Evolutionary conservation across 345 rosid genomes (phyloP).

Genomic region (Geranium rotundifolium): DNA sequence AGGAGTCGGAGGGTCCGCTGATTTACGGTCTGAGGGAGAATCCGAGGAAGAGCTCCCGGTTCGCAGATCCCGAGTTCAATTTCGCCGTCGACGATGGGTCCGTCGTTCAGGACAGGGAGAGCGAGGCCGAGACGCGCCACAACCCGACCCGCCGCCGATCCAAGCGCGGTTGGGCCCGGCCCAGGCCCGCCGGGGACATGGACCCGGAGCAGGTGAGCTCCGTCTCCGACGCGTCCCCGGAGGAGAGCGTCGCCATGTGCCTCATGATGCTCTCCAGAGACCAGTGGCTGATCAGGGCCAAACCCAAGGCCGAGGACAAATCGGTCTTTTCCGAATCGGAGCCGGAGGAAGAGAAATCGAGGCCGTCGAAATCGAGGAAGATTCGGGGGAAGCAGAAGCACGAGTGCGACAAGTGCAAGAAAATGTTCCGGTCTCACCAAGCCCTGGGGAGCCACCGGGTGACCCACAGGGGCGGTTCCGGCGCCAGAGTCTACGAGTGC

Average conservation of each 20-base stretch:
- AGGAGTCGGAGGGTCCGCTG: slow-evolving; percentile 20
- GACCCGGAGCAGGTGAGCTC: slow-evolving; percentile 63
- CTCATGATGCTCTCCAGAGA: slow-evolving; percentile 94
- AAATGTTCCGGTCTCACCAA: slow-evolving; percentile 40
- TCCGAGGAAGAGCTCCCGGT: slow-evolving; percentile 52
- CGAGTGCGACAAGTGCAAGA: slow-evolving; percentile 49
- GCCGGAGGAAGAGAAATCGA: slow-evolving; percentile 20
- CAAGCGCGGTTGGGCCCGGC: slow-evolving; percentile 19
- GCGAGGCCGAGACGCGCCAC: slow-evolving; percentile 66
- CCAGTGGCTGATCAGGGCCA: slow-evolving; percentile 34
- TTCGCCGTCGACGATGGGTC: slow-evolving; percentile 32
- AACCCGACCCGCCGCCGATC: slow-evolving; percentile 55
- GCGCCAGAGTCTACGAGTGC: slow-evolving; percentile 31
- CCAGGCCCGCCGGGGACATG: not conserved
- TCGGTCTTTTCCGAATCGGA: no score
- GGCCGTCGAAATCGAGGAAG: slow-evolving; percentile 16
- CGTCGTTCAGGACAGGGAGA: slow-evolving; percentile 46
- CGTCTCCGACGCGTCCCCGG: slow-evolving; percentile 56
- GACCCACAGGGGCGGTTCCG: slow-evolving; percentile 9
- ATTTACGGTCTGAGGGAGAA: slow-evolving; percentile 55
- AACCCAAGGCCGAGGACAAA: slow-evolving; percentile 10
- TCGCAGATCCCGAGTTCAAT: slow-evolving; percentile 62
- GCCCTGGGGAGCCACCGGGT: slow-evolving; percentile 43
- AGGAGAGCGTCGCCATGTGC: slow-evolving; percentile 77
- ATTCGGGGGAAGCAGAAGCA: slow-evolving; percentile 21